Base-by-base conservation (phyloP, 352 stramenopile genomes). In the Globisporangium paroecandrum region DNA sequence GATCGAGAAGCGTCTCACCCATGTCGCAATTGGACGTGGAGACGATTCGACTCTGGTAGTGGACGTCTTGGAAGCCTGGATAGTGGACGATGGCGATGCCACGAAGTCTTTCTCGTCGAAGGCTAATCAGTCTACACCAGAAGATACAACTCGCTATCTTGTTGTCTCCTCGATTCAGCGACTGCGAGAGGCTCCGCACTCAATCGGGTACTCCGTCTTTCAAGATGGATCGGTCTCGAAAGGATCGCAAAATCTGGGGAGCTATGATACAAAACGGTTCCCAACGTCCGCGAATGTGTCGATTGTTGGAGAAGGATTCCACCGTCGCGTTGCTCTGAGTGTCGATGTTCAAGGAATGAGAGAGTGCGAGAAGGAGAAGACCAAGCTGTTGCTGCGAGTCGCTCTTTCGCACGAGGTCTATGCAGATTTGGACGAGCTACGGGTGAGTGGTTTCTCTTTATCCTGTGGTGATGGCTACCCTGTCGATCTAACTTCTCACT, bases 401-500 rank as follows among this genome's bases (percentile, higher is more conserved):
- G 76, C 78, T 15, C 64, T 88, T 41, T 74, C 74, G 7, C 79
- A 66, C 13, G 78, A 70, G 60, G 66, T 79, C 7, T 88, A 88
- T 62, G 69, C 79, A 13, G 80, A 88, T 32, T 71, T 88, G 69
- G 80, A 88, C 36, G 80, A 88, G 49, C 75, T 88, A 47, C 78
- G 80, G 58, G 80, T 86, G 43, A 20, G 22, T 36, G 27, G 29
- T 54, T 4, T 56, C 22, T 20, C n/a, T 2, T 43, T 8, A 13
- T 54, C 6, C 18, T 54, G 20, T 22, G 15, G 18, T 25, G 46
- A 10, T 8, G 20, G 4, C 18, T 22, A 24, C 6, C 15, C 18
- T 53, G 18, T 22, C 18, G 15, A 24, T 53, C 18, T 10, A 46
- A 7, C 13, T 13, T 60, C 12, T 43, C n/a, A 58, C 22, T 46